phyloP scores from a whole-genome alignment of 2,329 filamentous ascomycete genomes.

The Elsinoe arachidis region DNA sequence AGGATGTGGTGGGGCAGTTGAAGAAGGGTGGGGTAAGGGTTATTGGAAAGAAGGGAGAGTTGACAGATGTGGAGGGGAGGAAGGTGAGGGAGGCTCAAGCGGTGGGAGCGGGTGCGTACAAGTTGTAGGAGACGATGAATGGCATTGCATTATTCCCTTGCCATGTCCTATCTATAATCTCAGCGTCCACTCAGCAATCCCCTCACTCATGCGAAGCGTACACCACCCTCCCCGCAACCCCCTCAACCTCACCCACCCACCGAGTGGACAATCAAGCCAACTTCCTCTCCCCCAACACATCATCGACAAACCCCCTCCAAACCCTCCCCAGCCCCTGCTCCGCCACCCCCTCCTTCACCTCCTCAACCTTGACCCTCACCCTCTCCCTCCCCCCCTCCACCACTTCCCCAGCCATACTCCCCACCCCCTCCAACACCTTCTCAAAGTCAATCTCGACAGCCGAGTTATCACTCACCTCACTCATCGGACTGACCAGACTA shows the following conservation, averaged over 20 bases:
- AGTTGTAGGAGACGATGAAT: constrained; percentile 13
- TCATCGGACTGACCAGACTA: constrained; percentile 45
- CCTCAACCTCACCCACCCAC: no score
- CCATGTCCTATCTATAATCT: no score
- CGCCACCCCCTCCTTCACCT: constrained; percentile 30
- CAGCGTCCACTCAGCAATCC: no score
- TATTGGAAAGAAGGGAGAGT: constrained; percentile 80
- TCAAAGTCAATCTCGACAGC: constrained; percentile 49
- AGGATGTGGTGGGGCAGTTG: constrained; percentile 55
- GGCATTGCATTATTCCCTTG: background rate
- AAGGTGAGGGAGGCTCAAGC: constrained; percentile 42
- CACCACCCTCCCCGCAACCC: no score
- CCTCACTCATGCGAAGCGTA: background rate
- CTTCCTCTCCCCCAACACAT: constrained; percentile 34
- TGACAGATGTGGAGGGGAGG: constrained; percentile 76
- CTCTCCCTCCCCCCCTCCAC: constrained; percentile 25
- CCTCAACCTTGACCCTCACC: constrained; percentile 32
- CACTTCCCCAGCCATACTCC: constrained; percentile 13
- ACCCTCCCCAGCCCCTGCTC: constrained; percentile 29
- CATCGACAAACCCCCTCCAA: constrained; percentile 43
- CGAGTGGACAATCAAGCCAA: background rate
- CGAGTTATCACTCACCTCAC: constrained; percentile 50
- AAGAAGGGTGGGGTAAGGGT: constrained; percentile 85
- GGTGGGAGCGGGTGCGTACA: constrained; percentile 16
- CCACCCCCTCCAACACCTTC: constrained; percentile 45